Base-by-base conservation (phyloP, 192 early-diverging fungal genomes). In the Entophlyctis luteolus region DNA sequence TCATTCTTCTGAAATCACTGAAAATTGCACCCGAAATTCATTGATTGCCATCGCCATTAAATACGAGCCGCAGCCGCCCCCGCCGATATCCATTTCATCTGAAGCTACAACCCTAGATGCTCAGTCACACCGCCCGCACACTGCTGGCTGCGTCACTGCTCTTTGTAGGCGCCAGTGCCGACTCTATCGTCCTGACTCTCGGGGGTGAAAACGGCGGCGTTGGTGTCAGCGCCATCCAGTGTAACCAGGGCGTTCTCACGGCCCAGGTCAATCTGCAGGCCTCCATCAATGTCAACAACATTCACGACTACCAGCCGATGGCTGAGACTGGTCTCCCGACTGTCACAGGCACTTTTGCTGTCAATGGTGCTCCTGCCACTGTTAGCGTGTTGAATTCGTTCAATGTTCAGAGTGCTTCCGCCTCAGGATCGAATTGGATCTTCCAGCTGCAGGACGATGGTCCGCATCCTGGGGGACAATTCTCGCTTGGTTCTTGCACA, bases 301-400 rank as follows among this genome's bases (percentile, higher is more conserved):
- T 53, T 25, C 25, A 20, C 27, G 52, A 14, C 52, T 53, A 53
- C 52, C 52, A 53, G 52, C 52, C 52, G 18, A 53, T 53, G 52
- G 52, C 18, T 10, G 52, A 53, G 52, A 14, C 25, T 27, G 52
- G 52, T 27, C 22, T 53, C 22, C 10, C 8, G 10, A 22, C 10
- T 10, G 25, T 53, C 8, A 53, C 52, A 12, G 52, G 18, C 52
- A 53, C 52, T 8, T 53, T 53, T 27, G 27, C 52, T 27, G 18
- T 20, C 10, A 25, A 53, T 27, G 52, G 52, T 25, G 12, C 8
- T 14, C 16, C 18, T 25, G 25, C 10, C 22, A 20, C 8, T 22
- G 52, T 53, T 8, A 22, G 8, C 18, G 52, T 10, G 10, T 25
- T 20, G 22, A 20, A 14, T 25, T 8, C 16, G 10, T 53, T 53